phyloP scores from a whole-genome alignment of 1,284 basidiomycete species.

The Afroboletus lepidellus region DNA sequence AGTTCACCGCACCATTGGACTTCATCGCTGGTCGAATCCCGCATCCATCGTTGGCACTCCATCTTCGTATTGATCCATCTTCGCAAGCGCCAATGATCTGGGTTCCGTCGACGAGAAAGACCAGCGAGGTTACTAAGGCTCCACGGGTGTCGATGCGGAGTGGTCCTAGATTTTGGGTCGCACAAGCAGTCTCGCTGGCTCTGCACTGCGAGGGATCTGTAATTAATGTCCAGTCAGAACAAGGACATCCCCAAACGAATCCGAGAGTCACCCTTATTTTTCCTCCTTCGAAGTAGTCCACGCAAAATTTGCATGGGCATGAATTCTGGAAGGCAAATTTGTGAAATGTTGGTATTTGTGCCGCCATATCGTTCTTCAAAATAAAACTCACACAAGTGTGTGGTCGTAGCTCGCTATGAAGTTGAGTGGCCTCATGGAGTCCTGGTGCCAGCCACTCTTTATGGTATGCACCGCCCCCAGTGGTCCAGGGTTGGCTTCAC shows the following conservation, averaged over 20 bases:
- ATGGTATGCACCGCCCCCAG: too few species aligned
- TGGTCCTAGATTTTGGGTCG: neutral
- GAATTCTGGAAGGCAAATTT: neutral
- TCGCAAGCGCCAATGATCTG: neutral
- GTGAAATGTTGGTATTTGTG: too few species aligned
- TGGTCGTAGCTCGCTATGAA: too few species aligned
- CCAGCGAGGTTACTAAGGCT: conserved; percentile 3
- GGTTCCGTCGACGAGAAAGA: conserved; percentile 9
- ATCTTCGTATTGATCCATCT: conserved; percentile 5
- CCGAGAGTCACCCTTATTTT: neutral
- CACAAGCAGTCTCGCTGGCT: neutral
- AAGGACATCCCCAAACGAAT: neutral
- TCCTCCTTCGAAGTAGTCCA: neutral
- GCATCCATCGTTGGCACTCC: conserved; percentile 1
- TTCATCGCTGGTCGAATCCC: conserved; percentile 3
- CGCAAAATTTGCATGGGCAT: neutral
- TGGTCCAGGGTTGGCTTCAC: too few species aligned
- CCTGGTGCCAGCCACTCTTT: too few species aligned
- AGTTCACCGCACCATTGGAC: neutral
- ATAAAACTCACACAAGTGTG: too few species aligned
- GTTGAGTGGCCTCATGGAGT: too few species aligned
- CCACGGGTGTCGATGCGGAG: neutral
- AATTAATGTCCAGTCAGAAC: neutral
- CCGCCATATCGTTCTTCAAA: too few species aligned
- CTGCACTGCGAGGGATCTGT: neutral